Evolutionary conservation across 129 eudicot species (phyloP), one percentile per base, ranked within the genome.

Genomic region (Gnaphalium uliginosum): DNA sequence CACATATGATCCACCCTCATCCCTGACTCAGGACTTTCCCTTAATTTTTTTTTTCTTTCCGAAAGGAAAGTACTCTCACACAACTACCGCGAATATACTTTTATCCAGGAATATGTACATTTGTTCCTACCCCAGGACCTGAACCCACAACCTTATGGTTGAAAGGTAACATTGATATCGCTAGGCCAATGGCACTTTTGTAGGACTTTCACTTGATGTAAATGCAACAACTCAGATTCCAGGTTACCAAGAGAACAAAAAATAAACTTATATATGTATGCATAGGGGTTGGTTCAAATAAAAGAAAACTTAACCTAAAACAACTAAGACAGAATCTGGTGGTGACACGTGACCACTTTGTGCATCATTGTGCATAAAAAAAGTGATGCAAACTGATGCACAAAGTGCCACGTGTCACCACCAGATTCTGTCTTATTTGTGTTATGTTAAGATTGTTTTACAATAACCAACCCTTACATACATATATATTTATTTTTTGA

Each of bases 181-280:
- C 21, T 5, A 4, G n/a, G 18, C 6, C n/a, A 46, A 46, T 14
- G 53, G n/a, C 53, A 18, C 53, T 46, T 46, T 46, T 18, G 5
- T 19, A 29, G 4, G 53, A 46, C 39, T 15, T 62, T 65, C 35
- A 64, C n/a, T 18, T 74, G 26, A 32, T 19, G 32, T 23, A 48
- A 64, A 66, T 15, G 80, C 39, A 66, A 51, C 27, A 65, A 63
- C 18, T 50, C 48, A 25, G 51, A 5, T 66, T 21, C n/a, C 25
- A 37, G 53, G 8, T 75, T 62, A n/a, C 32, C 33, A 76, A 66
- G 39, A 32, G 57, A 50, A 75, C 23, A 17, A 35, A 1, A 7
- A 17, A 15, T 33, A 22, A 10, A 21, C 1, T 22, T 46, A 46
- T 2, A 46, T 41, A 10, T 41, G 48, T 9, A 39, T 39, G 1